Conservation (phyloP, 73 alveolate genomes). For the Paraurostyla sp. region DNA sequence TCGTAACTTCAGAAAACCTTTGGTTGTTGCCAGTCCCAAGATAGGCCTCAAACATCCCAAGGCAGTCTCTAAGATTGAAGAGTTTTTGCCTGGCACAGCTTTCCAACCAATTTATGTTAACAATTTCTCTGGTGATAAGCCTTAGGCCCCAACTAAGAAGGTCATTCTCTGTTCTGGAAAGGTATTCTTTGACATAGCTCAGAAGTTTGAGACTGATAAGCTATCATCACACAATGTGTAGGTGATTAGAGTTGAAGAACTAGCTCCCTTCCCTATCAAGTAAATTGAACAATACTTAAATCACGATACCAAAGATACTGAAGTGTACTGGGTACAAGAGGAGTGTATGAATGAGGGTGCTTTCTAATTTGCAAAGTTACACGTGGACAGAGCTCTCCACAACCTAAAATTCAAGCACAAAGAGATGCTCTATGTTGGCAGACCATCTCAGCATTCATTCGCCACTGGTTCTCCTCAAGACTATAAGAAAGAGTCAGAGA, state of each 20-base stretch:
- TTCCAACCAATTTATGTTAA: conserved; percentile 76
- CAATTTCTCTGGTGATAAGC: conserved; percentile 27
- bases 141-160: not conserved
- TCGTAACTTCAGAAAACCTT: conserved; percentile 91
- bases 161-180: conserved; percentile 81
- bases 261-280: conserved; percentile 86
- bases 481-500: conserved; percentile 22
- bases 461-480: conserved; percentile 63
- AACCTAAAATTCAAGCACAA: not conserved
- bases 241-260: conserved; percentile 84
- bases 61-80: conserved; percentile 72
- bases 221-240: not conserved
- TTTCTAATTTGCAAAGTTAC: conserved; percentile 63
- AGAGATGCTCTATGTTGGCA: conserved; percentile 55
- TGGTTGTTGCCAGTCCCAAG: conserved; percentile 89
- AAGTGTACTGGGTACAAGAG: conserved; percentile 77
- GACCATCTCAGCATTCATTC: conserved; percentile 67
- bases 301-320: not conserved
- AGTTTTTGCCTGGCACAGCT: conserved; percentile 64
- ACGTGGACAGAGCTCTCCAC: conserved; percentile 49
- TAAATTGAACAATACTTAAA: conserved; percentile 65
- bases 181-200: conserved; percentile 70
- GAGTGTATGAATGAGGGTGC: conserved; percentile 87
- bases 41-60: conserved; percentile 77
- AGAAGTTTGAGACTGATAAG: conserved; percentile 59